These are phyloP conservation scores for Cryphonectria radicalis DNA, from an alignment of 2,329 filamentous ascomycete species.

Conservation along the genomic window DNA sequence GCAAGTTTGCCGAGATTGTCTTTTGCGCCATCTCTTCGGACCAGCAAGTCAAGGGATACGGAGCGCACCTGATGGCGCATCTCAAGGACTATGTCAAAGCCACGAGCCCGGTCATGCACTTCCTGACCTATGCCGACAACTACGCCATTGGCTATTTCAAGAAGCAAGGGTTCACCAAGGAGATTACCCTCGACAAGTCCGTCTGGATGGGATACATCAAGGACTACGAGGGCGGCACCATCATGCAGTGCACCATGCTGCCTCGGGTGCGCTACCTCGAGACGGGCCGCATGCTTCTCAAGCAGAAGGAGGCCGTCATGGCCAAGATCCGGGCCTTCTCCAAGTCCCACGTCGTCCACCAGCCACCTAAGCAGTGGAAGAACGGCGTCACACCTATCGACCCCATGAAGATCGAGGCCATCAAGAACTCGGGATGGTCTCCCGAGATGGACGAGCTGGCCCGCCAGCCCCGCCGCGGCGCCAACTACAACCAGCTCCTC, in stretches of 20 bases:
- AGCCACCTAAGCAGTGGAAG: constrained; percentile 84
- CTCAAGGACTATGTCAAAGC: constrained; percentile 98
- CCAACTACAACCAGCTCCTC: constrained; percentile 92
- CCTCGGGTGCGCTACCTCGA: constrained; percentile 94
- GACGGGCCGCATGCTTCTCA: constrained; percentile 88
- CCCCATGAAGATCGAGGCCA: constrained; percentile 83
- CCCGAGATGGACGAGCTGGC: constrained; percentile 97
- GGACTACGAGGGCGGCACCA: constrained; percentile 97
- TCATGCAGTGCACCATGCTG: constrained; percentile 99
- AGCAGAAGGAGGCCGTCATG: constrained; percentile 94
- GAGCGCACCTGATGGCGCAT: constrained; percentile 96
- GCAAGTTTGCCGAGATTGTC: constrained; percentile 95
- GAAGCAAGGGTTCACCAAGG: constrained; percentile 98
- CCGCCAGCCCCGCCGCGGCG: constrained; percentile 90
- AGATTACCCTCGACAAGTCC: constrained; percentile 87
- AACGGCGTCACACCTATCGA: constrained; percentile 76
- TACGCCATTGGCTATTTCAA: constrained; percentile 99
- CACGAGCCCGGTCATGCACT: constrained; percentile 96
- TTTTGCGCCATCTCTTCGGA: constrained; percentile 98
- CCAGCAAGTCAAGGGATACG: constrained; percentile 98
- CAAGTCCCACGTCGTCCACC: constrained; percentile 84
- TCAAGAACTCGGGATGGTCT: constrained; percentile 92
- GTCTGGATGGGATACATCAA: constrained; percentile 99
- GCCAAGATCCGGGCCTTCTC: constrained; percentile 93
- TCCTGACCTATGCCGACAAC: constrained; percentile 97